Percentiles rank a stretch among this genome's conserved stretches.
These are phyloP conservation scores for Amanita pallidorosea DNA, from an alignment of 768 basidiomycete species.

Conservation along the genomic window DNA sequence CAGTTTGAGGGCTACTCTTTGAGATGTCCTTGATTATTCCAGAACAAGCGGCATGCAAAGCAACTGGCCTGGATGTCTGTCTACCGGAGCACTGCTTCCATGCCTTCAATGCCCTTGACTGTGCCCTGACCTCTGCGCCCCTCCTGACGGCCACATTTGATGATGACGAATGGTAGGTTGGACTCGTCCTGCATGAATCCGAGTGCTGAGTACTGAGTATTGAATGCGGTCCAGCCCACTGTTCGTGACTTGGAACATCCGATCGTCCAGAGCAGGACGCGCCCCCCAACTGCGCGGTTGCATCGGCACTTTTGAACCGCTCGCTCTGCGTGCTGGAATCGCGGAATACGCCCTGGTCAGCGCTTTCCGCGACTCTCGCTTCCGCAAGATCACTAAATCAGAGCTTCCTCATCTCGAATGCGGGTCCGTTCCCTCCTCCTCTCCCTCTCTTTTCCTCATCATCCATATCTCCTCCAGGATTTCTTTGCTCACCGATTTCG, in stretches of 20 bases:
- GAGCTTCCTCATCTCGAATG: conserved; percentile 82
- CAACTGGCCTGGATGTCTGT: conserved; percentile 37
- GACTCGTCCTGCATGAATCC: background rate
- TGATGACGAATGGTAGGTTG: conserved; percentile 68
- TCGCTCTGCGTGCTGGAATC: conserved; percentile 64
- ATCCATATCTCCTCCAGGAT: conserved; percentile 36
- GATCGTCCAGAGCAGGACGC: conserved; percentile 47
- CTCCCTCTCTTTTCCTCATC: background rate
- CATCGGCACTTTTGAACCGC: conserved; percentile 86
- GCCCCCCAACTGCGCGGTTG: conserved; percentile 74
- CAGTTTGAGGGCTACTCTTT: background rate
- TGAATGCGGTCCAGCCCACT: conserved; percentile 52
- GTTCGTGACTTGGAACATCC: conserved; percentile 95
- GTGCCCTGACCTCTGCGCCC: conserved; percentile 48
- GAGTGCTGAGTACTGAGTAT: no score
- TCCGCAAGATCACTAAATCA: conserved; percentile 62
- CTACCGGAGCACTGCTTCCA: conserved; percentile 68
- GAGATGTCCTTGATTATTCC: conserved; percentile 48
- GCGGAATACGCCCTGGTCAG: conserved; percentile 88
- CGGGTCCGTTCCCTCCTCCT: conserved; percentile 36
- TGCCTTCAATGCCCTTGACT: conserved; percentile 76
- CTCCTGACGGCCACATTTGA: conserved; percentile 55
- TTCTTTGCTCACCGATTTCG: conserved; percentile 90
- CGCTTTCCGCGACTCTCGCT: conserved; percentile 82
- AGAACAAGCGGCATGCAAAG: conserved; percentile 30